Evolutionary conservation across 1,284 basidiomycete genomes (phyloP).

Genomic region (Malassezia psittaci): DNA sequence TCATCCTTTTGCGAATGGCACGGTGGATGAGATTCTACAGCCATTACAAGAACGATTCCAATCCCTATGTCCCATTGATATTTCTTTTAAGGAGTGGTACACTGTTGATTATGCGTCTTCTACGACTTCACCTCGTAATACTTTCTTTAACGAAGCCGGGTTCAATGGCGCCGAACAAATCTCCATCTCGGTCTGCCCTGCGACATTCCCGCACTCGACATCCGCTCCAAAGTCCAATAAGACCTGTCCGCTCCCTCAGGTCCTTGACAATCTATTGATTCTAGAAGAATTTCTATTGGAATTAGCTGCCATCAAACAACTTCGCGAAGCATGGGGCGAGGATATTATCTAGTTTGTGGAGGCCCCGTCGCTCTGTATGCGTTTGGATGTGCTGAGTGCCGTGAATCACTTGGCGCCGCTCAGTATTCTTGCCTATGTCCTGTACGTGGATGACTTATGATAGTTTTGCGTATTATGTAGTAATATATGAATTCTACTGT

Average conservation of each 20-base stretch:
- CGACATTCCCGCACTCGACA: neutral
- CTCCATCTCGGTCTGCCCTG: neutral
- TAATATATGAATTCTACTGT: neutral
- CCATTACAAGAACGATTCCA: neutral
- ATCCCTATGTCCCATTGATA: neutral
- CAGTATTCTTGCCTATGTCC: neutral
- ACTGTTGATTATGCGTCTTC: neutral
- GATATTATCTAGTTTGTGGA: neutral
- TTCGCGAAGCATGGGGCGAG: constrained; percentile 35
- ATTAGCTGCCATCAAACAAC: constrained; percentile 73
- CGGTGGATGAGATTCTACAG: neutral
- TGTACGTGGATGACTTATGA: neutral
- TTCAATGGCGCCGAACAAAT: neutral
- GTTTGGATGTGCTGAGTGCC: neutral
- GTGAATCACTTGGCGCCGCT: neutral
- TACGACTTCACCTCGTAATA: neutral
- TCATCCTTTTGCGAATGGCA: neutral
- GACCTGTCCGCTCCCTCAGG: constrained; percentile 4
- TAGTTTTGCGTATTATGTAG: neutral
- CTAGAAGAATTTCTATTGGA: constrained; percentile 94
- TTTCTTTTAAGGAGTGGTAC: too few species aligned
- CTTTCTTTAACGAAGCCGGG: neutral
- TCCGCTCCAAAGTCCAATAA: neutral
- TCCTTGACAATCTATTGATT: constrained; percentile 89
- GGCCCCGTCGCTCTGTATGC: neutral